Conservation (phyloP, 345 rosid genomes). For the Boechera retrofracta region DNA sequence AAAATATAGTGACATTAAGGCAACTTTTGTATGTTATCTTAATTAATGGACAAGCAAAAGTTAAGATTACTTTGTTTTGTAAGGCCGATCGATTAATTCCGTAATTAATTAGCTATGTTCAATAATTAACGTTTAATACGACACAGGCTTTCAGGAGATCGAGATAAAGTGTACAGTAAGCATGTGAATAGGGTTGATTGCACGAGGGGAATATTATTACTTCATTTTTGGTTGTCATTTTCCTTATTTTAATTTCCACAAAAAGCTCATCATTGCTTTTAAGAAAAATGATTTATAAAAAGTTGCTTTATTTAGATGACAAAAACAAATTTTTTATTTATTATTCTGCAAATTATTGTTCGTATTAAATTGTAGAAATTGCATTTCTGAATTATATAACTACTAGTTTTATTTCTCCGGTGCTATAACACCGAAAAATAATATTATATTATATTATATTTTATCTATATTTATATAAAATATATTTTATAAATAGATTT, state of each 20-base stretch:
- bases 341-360: constrained; percentile 4
- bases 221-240: constrained; percentile 48
- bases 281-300: neutral
- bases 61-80: constrained; percentile 41
- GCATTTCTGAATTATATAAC: neutral
- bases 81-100: constrained; percentile 30
- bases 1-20: constrained; percentile 26
- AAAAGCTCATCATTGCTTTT: constrained; percentile 25
- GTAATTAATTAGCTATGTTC: constrained; percentile 20
- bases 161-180: constrained; percentile 44
- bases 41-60: constrained; percentile 32
- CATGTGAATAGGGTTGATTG: constrained; percentile 48
- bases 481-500: no score
- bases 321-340: constrained; percentile 2
- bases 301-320: constrained; percentile 28
- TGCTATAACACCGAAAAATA: no score
- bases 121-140: constrained; percentile 40
- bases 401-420: neutral
- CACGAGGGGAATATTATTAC: constrained; percentile 50
- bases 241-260: constrained; percentile 21
- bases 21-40: constrained; percentile 34
- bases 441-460: no score
- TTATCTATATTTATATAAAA: no score
- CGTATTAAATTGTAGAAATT: neutral
- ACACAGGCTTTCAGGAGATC: constrained; percentile 49